Evolutionary conservation across 2,329 filamentous ascomycete species (phyloP), one percentile per base, ranked within the genome.

Genomic region (Beauveria sp.): DNA sequence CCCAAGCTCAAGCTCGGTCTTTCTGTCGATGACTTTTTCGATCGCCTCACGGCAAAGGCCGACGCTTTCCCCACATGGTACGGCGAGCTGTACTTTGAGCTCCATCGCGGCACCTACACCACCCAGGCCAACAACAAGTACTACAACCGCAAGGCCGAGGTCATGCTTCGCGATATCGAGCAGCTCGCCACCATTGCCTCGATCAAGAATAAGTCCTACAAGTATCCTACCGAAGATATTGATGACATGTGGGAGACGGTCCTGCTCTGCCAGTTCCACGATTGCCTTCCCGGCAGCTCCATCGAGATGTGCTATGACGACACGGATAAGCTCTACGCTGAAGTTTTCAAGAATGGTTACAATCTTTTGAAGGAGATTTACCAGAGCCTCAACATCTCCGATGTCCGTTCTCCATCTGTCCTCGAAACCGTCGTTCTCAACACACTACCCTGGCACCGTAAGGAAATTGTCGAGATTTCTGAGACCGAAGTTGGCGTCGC

Each of bases 251-350:
- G 95, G 95, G 93, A 98, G 77, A 82, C 84, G 60, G 88, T 93
- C 3, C 81, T 98, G 26, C 84, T 98, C 28, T 98, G 93, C 67
- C 95, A 99, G 70, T 99, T 99, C 80, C 95, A 99, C 66, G 95
- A 99, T 72, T 98, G 95, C 72, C 81, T 99, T 57, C 95, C 95
- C 0, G 95, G 95, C 61, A 97, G 91, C 71, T 90, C 86, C 40
- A 98, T 99, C 68, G 93, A 96, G 73, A 97, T 98, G 92, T 96
- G 92, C 74, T 98, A 98, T 69, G 91, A 96, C 72, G 95, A 99
- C 71, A 96, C 93, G 3, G 89, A 96, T 71, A 84, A 92, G 76
- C 81, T 96, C 7, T 99, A 99, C 71, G 88, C 84, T 2, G 80
- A 91, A 67, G 85, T 96, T 2, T 96, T 96, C 71, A 78, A 86